Conservation (phyloP, 2,329 filamentous ascomycete genomes). For the Bipolaris victoriae region DNA sequence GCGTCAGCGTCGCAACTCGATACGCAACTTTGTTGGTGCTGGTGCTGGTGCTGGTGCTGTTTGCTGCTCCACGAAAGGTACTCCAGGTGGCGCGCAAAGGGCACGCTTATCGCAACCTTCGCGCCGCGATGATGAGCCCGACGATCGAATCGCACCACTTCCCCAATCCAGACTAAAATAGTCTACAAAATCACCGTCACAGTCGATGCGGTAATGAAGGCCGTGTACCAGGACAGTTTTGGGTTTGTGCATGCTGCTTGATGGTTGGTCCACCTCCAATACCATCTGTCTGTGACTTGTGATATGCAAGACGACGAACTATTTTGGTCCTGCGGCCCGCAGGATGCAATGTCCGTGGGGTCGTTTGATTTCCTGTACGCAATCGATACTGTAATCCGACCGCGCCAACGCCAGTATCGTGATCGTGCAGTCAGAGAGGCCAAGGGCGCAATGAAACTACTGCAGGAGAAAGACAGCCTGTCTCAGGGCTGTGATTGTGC, state of each 20-base stretch:
- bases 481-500: conserved; percentile 2
- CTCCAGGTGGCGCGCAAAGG: conserved; percentile 1
- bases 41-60: no score
- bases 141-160: conserved; percentile 10
- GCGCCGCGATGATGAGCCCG: conserved; percentile 21
- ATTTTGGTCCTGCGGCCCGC: conserved; percentile 21
- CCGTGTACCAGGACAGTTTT: conserved; percentile 6
- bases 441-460: conserved; percentile 6
- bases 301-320: conserved; percentile 19
- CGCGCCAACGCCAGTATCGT: conserved; percentile 4
- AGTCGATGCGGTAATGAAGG: conserved; percentile 3
- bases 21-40: no score
- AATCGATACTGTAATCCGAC: conserved; percentile 26
- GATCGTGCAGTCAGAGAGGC: neutral
- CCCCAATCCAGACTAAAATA: conserved; percentile 21
- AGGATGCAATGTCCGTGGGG: conserved; percentile 19
- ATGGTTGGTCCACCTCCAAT: conserved; percentile 2
- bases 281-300: conserved; percentile 2
- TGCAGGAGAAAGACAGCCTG: conserved; percentile 10
- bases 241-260: conserved; percentile 1
- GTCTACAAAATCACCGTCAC: conserved; percentile 16
- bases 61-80: neutral
- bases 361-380: conserved; percentile 25
- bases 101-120: conserved; percentile 12
- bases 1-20: neutral